These are phyloP conservation scores for Carex littledalei DNA, from an alignment of 176 grass and related monocot genomes.

Conservation along the genomic window DNA sequence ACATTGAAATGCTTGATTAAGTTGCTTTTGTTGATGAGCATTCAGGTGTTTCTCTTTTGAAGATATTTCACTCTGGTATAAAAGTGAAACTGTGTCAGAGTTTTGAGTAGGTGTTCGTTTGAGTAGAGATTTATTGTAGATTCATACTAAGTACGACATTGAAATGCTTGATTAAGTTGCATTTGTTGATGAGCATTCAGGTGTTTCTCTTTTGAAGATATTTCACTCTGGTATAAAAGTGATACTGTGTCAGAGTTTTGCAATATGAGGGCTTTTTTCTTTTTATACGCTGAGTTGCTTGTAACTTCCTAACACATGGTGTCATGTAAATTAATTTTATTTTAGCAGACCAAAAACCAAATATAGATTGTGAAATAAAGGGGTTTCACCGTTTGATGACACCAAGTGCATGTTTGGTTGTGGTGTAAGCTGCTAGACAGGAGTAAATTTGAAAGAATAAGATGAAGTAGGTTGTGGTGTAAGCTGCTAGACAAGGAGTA, in stretches of 20 bases:
- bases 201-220: not conserved
- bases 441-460: too few species aligned
- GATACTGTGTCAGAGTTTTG: not conserved
- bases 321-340: not conserved
- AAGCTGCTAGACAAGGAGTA: too few species aligned
- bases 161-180: not conserved
- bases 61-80: not conserved
- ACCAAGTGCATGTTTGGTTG: too few species aligned
- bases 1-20: not conserved
- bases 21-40: not conserved
- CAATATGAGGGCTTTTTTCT: not conserved
- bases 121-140: constrained; percentile 12
- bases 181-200: not conserved
- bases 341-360: not conserved
- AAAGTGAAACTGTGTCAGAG: not conserved
- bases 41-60: not conserved
- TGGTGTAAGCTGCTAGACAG: too few species aligned
- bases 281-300: not conserved
- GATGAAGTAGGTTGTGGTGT: too few species aligned
- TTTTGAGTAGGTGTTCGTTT: not conserved
- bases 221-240: not conserved
- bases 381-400: too few species aligned
- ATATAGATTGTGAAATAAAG: too few species aligned
- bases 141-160: not conserved
- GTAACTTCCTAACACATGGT: not conserved